Conservation (phyloP, 768 basidiomycete genomes). For the Hygrophorus pudorinus region DNA sequence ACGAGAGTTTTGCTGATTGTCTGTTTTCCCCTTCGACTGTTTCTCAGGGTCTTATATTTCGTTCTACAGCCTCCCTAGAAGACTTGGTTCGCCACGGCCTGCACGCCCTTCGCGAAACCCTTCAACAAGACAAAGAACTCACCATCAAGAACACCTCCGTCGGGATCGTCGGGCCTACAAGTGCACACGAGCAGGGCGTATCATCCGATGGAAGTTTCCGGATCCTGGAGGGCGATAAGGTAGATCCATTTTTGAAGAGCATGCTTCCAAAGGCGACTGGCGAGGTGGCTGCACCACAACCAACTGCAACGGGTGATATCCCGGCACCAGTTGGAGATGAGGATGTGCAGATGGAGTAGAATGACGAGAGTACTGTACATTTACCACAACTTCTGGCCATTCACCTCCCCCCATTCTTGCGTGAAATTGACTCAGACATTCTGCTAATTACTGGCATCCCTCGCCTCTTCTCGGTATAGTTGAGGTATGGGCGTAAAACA, state of each 20-base stretch:
- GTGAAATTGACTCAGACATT: too few relatives aligned
- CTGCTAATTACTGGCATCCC: too few relatives aligned
- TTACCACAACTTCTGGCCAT: too few relatives aligned
- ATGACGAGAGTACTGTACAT: too few relatives aligned
- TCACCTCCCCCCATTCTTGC: too few relatives aligned
- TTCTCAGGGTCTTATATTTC: not conserved
- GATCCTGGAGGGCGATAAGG: constrained; percentile 75
- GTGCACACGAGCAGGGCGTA: constrained; percentile 43
- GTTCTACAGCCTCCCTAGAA: constrained; percentile 60
- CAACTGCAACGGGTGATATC: too few relatives aligned
- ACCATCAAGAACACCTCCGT: constrained; percentile 90
- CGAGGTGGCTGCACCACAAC: constrained; percentile 26
- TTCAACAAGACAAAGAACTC: constrained; percentile 97
- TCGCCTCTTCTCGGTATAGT: not conserved
- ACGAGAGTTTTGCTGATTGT: constrained; percentile 73
- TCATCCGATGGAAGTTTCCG: constrained; percentile 60
- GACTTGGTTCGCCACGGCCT: constrained; percentile 89
- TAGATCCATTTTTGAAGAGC: constrained; percentile 64
- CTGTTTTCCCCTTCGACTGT: constrained; percentile 1
- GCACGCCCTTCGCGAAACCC: constrained; percentile 89
- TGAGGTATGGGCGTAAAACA: not conserved
- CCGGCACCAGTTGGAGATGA: constrained; percentile 47
- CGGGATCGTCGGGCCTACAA: constrained; percentile 77
- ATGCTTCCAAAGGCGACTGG: constrained; percentile 65
- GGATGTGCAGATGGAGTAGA: constrained; percentile 76